Conservation (phyloP, 192 early-diverging fungal species). For the Podila clonocystis region DNA sequence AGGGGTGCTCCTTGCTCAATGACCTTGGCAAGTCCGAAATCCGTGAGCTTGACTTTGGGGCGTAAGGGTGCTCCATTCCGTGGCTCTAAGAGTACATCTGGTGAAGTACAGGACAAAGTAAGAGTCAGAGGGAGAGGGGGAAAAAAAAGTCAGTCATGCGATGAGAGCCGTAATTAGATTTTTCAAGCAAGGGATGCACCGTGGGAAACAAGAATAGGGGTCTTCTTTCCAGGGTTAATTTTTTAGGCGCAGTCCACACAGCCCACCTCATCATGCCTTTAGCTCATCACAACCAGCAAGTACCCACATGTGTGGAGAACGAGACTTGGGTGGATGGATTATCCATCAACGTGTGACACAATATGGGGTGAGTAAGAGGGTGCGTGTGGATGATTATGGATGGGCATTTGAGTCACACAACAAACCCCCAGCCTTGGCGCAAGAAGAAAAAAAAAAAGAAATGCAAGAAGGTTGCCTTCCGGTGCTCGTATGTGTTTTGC, state of each 20-base stretch:
- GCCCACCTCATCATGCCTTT: too few relatives aligned
- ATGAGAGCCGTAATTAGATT: background rate
- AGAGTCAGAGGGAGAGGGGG: conserved; percentile 2
- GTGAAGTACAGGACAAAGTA: background rate
- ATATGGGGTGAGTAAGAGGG: background rate
- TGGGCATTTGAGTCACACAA: background rate
- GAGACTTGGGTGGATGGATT: background rate
- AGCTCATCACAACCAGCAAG: too few relatives aligned
- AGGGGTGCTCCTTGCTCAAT: conserved; percentile 55
- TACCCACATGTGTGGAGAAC: background rate
- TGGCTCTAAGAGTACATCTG: conserved; percentile 55
- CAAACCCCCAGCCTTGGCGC: background rate
- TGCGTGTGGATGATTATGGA: background rate
- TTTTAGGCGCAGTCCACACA: too few relatives aligned
- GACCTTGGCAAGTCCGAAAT: conserved; percentile 68
- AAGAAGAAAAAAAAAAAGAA: too few relatives aligned
- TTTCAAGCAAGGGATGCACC: too few relatives aligned
- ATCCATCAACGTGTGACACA: background rate
- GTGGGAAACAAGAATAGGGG: too few relatives aligned
- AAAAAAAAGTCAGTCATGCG: background rate
- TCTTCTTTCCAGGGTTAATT: too few relatives aligned
- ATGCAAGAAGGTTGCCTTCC: too few relatives aligned
- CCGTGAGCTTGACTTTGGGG: conserved; percentile 68
- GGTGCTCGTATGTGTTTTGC: too few relatives aligned
- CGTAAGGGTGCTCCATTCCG: conserved; percentile 19